These are phyloP conservation scores for Hermanozyma aechmeae DNA, from an alignment of 805 yeast genomes.

Conservation along the genomic window DNA sequence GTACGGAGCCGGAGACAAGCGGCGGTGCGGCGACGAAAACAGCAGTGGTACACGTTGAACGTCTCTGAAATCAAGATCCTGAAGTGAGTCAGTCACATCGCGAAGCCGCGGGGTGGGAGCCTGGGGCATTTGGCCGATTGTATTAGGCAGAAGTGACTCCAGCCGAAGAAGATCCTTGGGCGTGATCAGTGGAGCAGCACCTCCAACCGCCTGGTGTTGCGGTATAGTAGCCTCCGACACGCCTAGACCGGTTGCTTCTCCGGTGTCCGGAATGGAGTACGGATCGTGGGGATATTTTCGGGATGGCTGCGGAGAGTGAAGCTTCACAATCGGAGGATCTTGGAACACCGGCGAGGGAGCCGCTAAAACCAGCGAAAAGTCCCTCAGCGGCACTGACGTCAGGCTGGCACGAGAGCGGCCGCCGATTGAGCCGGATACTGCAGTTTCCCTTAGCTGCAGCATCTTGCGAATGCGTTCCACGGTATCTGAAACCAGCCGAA, in stretches of 20 bases:
- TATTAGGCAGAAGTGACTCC: too few relatives aligned
- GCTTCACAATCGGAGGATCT: not conserved
- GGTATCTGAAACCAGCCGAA: conserved; percentile 54
- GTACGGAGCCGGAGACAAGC: conserved; percentile 44
- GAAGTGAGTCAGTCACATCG: conserved; percentile 16
- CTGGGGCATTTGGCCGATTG: too few relatives aligned
- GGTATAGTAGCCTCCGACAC: too few relatives aligned
- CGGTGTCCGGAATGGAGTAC: too few relatives aligned
- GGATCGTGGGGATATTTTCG: too few relatives aligned
- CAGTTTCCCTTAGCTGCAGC: too few relatives aligned
- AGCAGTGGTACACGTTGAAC: too few relatives aligned
- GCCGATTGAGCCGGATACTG: not conserved
- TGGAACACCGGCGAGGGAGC: not conserved
- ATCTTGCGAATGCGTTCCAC: conserved; percentile 18
- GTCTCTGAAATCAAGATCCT: conserved; percentile 20
- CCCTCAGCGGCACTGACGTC: not conserved
- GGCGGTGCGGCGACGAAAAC: conserved; percentile 46
- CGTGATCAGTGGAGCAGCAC: too few relatives aligned
- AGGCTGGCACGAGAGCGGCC: not conserved
- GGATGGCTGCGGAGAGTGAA: too few relatives aligned
- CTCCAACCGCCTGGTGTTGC: too few relatives aligned
- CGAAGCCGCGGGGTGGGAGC: not conserved
- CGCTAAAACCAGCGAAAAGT: not conserved
- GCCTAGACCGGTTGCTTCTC: too few relatives aligned
- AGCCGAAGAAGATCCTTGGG: conserved; percentile 35